Evolutionary conservation across 176 grass and related monocot genomes (phyloP).

Genomic region (Miscanthus lutarioriparius): DNA sequence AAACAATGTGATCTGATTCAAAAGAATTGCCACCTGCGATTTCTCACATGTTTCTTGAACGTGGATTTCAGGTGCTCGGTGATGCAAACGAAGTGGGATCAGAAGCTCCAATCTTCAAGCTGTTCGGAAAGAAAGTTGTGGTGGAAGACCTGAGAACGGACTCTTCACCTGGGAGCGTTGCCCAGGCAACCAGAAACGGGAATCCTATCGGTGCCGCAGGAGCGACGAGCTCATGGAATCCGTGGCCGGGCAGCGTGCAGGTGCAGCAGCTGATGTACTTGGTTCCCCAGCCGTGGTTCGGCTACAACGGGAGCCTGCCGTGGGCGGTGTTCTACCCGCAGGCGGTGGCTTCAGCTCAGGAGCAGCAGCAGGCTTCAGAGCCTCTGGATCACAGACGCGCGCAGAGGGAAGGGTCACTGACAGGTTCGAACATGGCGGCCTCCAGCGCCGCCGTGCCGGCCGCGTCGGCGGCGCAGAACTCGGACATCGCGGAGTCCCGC

Average conservation of each 20-base stretch:
- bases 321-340: slow-evolving; percentile 48
- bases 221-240: slow-evolving; percentile 43
- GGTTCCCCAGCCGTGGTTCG: slow-evolving; percentile 38
- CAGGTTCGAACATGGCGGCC: slow-evolving; percentile 54
- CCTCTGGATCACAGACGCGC: slow-evolving; percentile 1
- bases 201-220: slow-evolving; percentile 1
- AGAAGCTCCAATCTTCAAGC: slow-evolving; percentile 49
- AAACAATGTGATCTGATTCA: background rate
- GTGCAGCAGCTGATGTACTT: slow-evolving; percentile 56
- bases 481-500: slow-evolving; percentile 33
- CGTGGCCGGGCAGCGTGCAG: slow-evolving; percentile 38
- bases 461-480: slow-evolving; percentile 16
- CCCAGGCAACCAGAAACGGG: background rate
- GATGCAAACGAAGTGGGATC: slow-evolving; percentile 43
- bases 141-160: slow-evolving; percentile 26
- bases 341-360: slow-evolving; percentile 1
- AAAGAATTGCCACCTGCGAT: background rate
- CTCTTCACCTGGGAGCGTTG: slow-evolving; percentile 6
- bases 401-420: slow-evolving; percentile 66
- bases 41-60: background rate
- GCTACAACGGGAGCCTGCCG: slow-evolving; percentile 44
- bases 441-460: slow-evolving; percentile 22
- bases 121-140: slow-evolving; percentile 69
- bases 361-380: slow-evolving; percentile 26
- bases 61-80: slow-evolving; percentile 38